These are phyloP conservation scores for Suillus luteus DNA, from an alignment of 768 basidiomycete species.

Conservation along the genomic window DNA sequence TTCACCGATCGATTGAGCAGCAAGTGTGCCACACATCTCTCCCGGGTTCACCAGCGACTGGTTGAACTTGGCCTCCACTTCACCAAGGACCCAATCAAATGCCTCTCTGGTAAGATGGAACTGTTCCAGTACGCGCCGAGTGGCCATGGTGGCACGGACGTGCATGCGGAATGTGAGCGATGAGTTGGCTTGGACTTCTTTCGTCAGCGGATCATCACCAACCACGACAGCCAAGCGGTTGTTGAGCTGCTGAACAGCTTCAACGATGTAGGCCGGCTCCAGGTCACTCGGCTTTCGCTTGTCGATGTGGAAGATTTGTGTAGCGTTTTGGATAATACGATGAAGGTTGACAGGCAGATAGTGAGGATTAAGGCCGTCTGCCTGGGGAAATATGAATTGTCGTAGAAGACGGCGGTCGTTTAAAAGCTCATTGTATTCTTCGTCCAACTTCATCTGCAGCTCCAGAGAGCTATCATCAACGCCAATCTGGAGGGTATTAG, in stretches of 20 bases:
- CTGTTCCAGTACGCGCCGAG: constrained; percentile 85
- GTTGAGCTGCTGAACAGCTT: constrained; percentile 71
- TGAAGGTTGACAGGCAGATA: constrained; percentile 95
- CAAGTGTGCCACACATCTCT: constrained; percentile 98
- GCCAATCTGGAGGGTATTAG: constrained; percentile 81
- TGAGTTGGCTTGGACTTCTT: constrained; percentile 83
- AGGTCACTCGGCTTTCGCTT: constrained; percentile 91
- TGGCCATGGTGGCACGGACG: constrained; percentile 83
- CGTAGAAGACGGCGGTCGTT: constrained; percentile 82
- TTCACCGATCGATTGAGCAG: constrained; percentile 99
- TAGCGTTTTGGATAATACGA: constrained; percentile 93
- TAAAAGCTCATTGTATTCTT: constrained; percentile 63
- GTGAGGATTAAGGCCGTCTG: constrained; percentile 69
- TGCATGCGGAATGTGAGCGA: constrained; percentile 94
- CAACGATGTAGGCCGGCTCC: constrained; percentile 84
- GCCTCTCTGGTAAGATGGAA: constrained; percentile 89
- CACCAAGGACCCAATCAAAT: constrained; percentile 96
- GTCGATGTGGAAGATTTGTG: constrained; percentile 97
- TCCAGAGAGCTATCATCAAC: constrained; percentile 83
- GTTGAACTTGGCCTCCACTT: constrained; percentile 96
- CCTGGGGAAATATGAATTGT: constrained; percentile 79
- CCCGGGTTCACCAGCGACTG: constrained; percentile 90
- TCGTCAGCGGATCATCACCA: constrained; percentile 74
- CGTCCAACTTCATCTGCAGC: constrained; percentile 83
- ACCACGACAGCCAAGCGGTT: constrained; percentile 85